Percentiles rank a stretch among this genome's conserved stretches.
Conservation (phyloP, 148 eudicot species). For the Beta vulgaris region DNA sequence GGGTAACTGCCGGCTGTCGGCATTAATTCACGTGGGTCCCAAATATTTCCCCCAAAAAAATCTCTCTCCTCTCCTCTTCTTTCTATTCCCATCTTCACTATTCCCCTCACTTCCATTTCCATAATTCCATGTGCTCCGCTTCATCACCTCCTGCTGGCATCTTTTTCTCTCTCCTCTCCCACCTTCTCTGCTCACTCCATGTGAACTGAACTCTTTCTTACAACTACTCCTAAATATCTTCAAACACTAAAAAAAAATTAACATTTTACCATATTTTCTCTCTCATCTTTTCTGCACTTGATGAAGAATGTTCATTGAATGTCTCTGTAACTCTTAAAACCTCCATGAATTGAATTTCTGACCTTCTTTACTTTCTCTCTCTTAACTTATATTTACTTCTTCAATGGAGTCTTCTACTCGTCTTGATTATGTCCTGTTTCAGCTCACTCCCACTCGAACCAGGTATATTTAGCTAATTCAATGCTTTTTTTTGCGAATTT, state of each 20-base stretch:
- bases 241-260: neutral
- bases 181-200: neutral
- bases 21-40: neutral
- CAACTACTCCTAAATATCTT: neutral
- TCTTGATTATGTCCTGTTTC: conserved; percentile 71
- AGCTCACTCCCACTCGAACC: conserved; percentile 84
- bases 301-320: conserved; percentile 10
- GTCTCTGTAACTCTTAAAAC: neutral
- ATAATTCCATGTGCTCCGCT: conserved; percentile 16
- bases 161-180: neutral
- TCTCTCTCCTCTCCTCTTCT: neutral
- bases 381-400: neutral
- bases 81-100: neutral
- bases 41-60: neutral
- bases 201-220: neutral
- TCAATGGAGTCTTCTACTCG: conserved; percentile 58
- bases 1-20: neutral
- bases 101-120: conserved; percentile 5
- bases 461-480: conserved; percentile 35
- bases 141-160: conserved; percentile 16
- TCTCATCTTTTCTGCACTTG: neutral
- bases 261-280: neutral
- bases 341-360: conserved; percentile 8
- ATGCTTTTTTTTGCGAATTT: neutral
- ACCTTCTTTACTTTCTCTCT: neutral